Conservation (phyloP, 257 asterid species). For the Hygrophila difformis region DNA sequence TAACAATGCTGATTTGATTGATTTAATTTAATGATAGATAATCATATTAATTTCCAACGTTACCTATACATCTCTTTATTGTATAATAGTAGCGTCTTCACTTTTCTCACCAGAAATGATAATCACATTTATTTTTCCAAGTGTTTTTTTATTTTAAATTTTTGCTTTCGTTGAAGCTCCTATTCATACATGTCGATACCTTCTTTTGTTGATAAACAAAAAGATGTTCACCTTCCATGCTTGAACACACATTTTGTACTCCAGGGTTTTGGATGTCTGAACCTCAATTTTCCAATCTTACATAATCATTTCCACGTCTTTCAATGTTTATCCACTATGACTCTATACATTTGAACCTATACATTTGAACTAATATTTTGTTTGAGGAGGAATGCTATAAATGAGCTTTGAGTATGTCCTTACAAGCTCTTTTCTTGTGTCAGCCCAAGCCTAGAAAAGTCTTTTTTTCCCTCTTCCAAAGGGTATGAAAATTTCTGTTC, state of each 20-base stretch:
- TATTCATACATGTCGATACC: too few species aligned
- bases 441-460: conserved; percentile 28
- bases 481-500: conserved; percentile 21
- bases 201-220: too few species aligned
- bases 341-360: conserved; percentile 1
- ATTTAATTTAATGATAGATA: too few species aligned
- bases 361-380: conserved; percentile 7
- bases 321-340: not conserved
- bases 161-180: too few species aligned
- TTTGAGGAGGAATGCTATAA: conserved; percentile 44
- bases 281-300: conserved; percentile 9
- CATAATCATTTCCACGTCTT: not conserved
- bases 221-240: conserved; percentile 6
- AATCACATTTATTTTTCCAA: too few species aligned
- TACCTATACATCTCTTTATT: too few species aligned
- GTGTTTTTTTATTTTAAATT: too few species aligned
- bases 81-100: too few species aligned
- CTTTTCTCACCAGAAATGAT: too few species aligned
- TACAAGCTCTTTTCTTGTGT: conserved; percentile 34
- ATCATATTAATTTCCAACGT: too few species aligned
- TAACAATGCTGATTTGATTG: too few species aligned
- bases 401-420: conserved; percentile 38
- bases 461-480: conserved; percentile 35
- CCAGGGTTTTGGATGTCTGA: conserved; percentile 20
- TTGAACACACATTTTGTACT: not conserved